Evolutionary conservation across 352 stramenopile species (phyloP).

Genomic region (Peronospora destructor): DNA sequence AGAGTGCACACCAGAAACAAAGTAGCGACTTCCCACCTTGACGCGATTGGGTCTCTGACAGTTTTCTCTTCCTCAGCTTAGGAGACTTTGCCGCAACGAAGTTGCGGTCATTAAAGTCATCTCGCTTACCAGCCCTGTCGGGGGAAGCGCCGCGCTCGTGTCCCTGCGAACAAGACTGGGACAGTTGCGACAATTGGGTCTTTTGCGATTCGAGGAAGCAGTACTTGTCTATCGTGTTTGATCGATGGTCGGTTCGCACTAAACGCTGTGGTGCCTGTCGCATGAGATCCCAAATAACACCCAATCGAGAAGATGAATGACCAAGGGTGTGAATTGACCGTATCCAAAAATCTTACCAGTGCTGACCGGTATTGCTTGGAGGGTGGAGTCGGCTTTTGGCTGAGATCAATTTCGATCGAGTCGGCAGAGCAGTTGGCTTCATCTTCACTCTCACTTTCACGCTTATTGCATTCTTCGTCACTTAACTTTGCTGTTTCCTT

Average conservation of each 20-base stretch:
- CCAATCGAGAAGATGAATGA: neutral
- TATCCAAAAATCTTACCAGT: conserved; percentile 29
- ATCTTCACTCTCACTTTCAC: conserved; percentile 34
- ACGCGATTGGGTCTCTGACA: conserved; percentile 21
- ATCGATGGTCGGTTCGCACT: conserved; percentile 76
- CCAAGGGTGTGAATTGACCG: neutral
- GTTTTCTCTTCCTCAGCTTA: conserved; percentile 27
- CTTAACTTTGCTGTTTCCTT: conserved; percentile 14
- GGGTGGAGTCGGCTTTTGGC: conserved; percentile 40
- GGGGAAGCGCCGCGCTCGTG: conserved; percentile 12
- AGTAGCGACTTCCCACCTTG: conserved; percentile 13
- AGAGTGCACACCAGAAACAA: neutral
- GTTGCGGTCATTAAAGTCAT: conserved; percentile 4
- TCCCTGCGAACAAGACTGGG: conserved; percentile 25
- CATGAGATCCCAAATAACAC: neutral
- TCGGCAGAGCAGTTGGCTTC: conserved; percentile 25
- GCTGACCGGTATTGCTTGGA: conserved; percentile 70
- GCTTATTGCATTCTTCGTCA: conserved; percentile 24
- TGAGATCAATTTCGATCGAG: conserved; percentile 54
- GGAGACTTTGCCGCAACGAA: conserved; percentile 1
- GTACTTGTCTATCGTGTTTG: conserved; percentile 85
- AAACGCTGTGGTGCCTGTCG: conserved; percentile 67
- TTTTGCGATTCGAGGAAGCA: conserved; percentile 73
- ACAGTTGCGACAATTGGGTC: conserved; percentile 37
- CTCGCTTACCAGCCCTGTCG: conserved; percentile 6